These are phyloP conservation scores for Tolypocladium tropicale DNA, from an alignment of 2,329 filamentous ascomycete species.

Conservation along the genomic window DNA sequence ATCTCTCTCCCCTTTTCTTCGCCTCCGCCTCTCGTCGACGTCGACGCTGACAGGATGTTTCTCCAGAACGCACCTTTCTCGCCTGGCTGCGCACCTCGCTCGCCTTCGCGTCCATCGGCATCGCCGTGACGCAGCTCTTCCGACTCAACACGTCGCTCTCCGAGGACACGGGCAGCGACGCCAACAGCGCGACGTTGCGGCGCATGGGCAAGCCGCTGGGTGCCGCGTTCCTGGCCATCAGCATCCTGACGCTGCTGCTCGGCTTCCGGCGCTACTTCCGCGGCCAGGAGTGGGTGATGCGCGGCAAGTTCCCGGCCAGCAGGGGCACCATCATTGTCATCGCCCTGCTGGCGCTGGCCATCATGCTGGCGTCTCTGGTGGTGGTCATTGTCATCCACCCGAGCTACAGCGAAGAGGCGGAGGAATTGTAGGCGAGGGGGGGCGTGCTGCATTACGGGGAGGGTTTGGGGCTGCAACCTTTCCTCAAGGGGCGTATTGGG, in stretches of 20 bases:
- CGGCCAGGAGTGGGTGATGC: slow-evolving; percentile 68
- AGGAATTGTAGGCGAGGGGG: neutral
- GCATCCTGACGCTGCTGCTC: slow-evolving; percentile 63
- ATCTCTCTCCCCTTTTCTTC: too few species aligned
- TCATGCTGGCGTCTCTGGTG: slow-evolving; percentile 51
- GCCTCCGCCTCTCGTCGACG: neutral
- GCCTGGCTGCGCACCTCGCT: slow-evolving; percentile 78
- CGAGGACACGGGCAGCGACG: slow-evolving; percentile 16
- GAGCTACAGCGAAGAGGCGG: slow-evolving; percentile 1
- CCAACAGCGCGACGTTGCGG: slow-evolving; percentile 36
- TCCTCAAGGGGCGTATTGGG: neutral
- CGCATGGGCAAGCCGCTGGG: slow-evolving; percentile 65
- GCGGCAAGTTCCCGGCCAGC: slow-evolving; percentile 71
- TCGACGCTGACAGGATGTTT: neutral
- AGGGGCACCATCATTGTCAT: slow-evolving; percentile 65
- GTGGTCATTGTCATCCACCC: slow-evolving; percentile 48
- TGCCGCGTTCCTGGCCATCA: slow-evolving; percentile 65
- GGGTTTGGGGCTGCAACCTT: neutral
- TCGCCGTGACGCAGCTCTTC: slow-evolving; percentile 77
- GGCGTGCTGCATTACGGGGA: too few species aligned
- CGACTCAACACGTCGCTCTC: slow-evolving; percentile 62
- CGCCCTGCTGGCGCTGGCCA: slow-evolving; percentile 50
- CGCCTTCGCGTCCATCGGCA: slow-evolving; percentile 72
- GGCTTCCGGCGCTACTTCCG: slow-evolving; percentile 74
- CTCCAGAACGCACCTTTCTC: slow-evolving; percentile 70